Evolutionary conservation across 2,329 filamentous ascomycete species (phyloP).

Genomic region (Rugonectria rugulosa): DNA sequence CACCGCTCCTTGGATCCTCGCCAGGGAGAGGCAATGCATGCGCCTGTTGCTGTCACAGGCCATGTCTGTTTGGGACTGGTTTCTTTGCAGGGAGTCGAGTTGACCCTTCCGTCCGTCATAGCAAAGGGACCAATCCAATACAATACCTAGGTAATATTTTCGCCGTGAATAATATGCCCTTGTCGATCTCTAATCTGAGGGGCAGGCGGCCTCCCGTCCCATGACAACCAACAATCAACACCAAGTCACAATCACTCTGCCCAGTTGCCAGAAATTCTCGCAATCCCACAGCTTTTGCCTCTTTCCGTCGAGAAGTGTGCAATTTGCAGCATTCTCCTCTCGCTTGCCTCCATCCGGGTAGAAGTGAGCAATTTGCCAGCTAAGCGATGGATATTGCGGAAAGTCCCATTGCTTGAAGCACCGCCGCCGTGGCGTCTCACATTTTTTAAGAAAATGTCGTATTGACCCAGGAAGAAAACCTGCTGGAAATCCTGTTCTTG

Average conservation of each 20-base stretch:
- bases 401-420: background rate
- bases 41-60: slow-evolving; percentile 9
- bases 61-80: slow-evolving; percentile 5
- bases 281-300: no score
- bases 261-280: no score
- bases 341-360: background rate
- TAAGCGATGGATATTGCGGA: background rate
- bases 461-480: no score
- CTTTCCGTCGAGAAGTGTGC: no score
- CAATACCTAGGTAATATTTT: no score
- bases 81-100: background rate
- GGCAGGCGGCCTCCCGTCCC: slow-evolving; percentile 21
- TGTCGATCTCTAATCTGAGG: slow-evolving; percentile 2
- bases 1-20: slow-evolving; percentile 6
- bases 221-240: background rate
- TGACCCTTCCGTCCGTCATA: background rate
- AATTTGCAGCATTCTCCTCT: no score
- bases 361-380: background rate
- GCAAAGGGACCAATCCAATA: no score
- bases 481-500: no score
- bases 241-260: no score
- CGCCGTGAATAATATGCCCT: background rate
- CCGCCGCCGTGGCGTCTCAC: background rate
- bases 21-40: slow-evolving; percentile 5
- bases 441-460: no score